A percentile compares a stretch with the other conserved stretches of the same genome.
Evolutionary conservation across 768 basidiomycete genomes (phyloP).

Genomic region (Podaxis carcinomalis): DNA sequence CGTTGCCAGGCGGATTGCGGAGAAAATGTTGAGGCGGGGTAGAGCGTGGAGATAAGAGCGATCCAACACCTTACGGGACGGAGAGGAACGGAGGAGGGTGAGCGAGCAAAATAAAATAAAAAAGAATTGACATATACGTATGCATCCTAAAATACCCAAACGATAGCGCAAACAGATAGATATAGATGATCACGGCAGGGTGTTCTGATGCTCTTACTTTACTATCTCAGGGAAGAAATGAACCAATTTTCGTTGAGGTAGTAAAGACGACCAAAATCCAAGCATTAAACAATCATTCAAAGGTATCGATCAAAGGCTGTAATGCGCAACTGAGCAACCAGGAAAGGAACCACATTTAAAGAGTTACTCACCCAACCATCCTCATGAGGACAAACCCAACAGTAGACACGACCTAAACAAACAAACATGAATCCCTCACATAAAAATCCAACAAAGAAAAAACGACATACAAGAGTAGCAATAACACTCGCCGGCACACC

Average conservation of each 20-base stretch:
- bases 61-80: background rate
- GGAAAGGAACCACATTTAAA: background rate
- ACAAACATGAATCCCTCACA: background rate
- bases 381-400: constrained; percentile 79
- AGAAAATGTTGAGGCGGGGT: no score
- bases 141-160: background rate
- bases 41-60: no score
- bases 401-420: constrained; percentile 73
- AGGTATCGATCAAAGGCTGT: background rate
- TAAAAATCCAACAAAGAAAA: background rate
- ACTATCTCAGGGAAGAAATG: background rate
- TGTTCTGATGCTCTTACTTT: background rate
- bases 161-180: background rate
- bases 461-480: constrained; percentile 63
- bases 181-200: background rate
- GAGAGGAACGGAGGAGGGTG: background rate
- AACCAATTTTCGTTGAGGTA: background rate
- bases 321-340: no score
- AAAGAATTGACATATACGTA: background rate
- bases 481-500: constrained; percentile 94
- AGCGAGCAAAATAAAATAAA: background rate
- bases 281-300: background rate
- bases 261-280: background rate
- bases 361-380: constrained; percentile 55
- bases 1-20: no score